Evolutionary conservation across 2,329 filamentous ascomycete species (phyloP), one percentile per base, ranked within the genome.

Genomic region (Ceratocystis huliohia): DNA sequence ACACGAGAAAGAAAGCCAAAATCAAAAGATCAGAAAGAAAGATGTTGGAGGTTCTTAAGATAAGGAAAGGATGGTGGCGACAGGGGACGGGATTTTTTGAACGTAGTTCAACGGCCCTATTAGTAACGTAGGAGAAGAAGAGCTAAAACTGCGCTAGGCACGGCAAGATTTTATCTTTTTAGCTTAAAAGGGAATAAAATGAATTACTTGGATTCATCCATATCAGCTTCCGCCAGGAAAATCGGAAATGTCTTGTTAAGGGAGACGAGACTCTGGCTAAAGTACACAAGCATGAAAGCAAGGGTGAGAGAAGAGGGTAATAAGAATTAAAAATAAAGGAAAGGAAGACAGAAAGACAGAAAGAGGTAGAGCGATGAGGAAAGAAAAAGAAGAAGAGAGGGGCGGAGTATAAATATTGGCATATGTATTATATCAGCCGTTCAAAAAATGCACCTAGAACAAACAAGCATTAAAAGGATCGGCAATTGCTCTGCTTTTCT

Each of bases 81-180:
- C 7, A 64, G 45, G 13, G 4, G 37, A 25, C 33, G 25, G 61
- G 30, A 25, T 57, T 57, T 53, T 53, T 57, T 53, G 46, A 64
- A 41, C 45, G 28, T 53, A 28, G 62, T 64, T 44, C 8, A 56
- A 50, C 46, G 62, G 62, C 45, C 46, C 46, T 53, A 57, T 57
- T 57, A 66, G 65, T 17, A 61, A 41, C 37, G 37, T 41, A 41
- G 37, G 37, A 5, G 37, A 41, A 10, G 15, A 37, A 20, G 53
- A 63, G 13, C 28, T 50, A 59, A 66, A 66, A 57, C 15, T 63
- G 61, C 45, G 61, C 57, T 66, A 57, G 65, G 41, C 56, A 61
- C 61, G 44, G 33, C 17, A 44, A 44, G 7, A 57, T 44, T 66
- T 62, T 65, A 33, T 41, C 37, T 41, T 41, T 41, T 41, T 41